phyloP scores from a whole-genome alignment of 306 rosid species.

The Cotoneaster glaucophyllus region DNA sequence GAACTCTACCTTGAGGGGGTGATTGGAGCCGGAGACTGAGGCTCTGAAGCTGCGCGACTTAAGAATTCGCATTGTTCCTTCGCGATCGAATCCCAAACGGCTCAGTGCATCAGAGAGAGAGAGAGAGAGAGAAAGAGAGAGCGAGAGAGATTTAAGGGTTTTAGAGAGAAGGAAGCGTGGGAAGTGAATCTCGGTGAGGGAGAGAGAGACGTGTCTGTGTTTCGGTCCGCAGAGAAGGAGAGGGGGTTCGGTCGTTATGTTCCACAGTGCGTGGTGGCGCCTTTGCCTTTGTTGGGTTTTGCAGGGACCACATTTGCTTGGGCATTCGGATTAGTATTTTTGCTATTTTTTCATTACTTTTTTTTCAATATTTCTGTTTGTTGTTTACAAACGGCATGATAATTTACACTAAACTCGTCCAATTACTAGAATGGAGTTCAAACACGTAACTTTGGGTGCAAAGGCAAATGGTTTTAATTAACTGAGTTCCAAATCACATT shows the following conservation, averaged over 20 bases:
- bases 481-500: too few species aligned
- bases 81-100: neutral
- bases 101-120: neutral
- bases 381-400: too few species aligned
- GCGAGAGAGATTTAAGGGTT: neutral
- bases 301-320: neutral
- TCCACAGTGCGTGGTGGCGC: neutral
- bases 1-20: conserved; percentile 2
- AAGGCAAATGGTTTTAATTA: too few species aligned
- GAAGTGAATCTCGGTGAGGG: neutral
- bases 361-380: too few species aligned
- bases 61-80: conserved; percentile 29
- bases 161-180: neutral
- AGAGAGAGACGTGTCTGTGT: conserved; percentile 53
- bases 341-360: neutral
- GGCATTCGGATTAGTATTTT: too few species aligned
- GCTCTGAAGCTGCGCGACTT: neutral
- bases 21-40: neutral
- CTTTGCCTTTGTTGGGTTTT: neutral
- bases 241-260: neutral
- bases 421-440: too few species aligned
- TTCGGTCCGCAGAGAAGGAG: conserved; percentile 33
- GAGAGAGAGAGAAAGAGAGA: neutral
- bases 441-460: too few species aligned
- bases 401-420: neutral